Evolutionary conservation across 495 filamentous ascomycete species (phyloP), one percentile per base, ranked within the genome.

Genomic region (Xylaria grammica): DNA sequence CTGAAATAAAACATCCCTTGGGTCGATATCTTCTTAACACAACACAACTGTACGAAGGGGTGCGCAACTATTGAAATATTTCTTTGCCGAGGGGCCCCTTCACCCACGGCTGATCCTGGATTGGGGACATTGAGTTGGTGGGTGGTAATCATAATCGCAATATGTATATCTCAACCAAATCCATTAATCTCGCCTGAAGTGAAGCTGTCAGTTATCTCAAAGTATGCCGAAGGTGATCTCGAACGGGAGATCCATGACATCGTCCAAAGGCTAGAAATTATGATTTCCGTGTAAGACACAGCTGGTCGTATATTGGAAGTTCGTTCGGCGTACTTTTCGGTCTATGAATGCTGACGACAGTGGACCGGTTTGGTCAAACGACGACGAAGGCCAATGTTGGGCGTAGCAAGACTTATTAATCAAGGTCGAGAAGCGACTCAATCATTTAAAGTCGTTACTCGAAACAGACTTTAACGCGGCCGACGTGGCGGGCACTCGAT

Each of bases 71-170:
- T 44, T 82, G 45, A 83, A 83, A 8, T 85, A 90, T 70, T 72
- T 90, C 8, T 79, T 82, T 44, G 79, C 78, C 3, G 79, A 82
- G 1, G 79, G 83, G 1, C 86, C 84, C 0, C 75, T 91, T 3
- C 88, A 91, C 68, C 81, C 89, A 26, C 82, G 88, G 26, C 77
- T 87, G 48, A 90, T 87, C 6, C 72, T 90, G 6, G 87, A 91
- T 68, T 87, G 90, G 67, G 87, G 84, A 61, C 88, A 86, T 62
- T n/a, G n/a, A n/a, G n/a, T n/a, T 88, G 87, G 52, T 55, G 13
- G 40, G 52, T 55, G 6, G 10, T 27, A 27, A 42, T 24, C 30
- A 26, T 15, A 42, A 15, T 10, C 3, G 8, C 40, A n/a, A 51
- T 30, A 6, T 17, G 0, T 22, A 34, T 34, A 4, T 15, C 30